These are phyloP conservation scores for Manihot esculenta DNA, from an alignment of 441 rosid genomes.

Conservation along the genomic window DNA sequence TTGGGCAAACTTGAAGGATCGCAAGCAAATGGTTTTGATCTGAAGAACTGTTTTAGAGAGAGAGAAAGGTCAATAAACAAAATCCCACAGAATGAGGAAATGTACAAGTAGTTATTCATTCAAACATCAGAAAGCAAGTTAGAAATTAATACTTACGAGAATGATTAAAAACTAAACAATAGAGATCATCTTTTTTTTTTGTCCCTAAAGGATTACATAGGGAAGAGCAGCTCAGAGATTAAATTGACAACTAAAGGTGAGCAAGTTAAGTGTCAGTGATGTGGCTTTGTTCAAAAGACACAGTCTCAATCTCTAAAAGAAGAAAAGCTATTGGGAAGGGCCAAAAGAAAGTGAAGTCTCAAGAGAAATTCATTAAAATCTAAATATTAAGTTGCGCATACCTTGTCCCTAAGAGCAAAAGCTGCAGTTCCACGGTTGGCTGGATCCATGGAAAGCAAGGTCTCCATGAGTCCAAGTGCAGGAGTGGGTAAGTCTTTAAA, in stretches of 20 bases:
- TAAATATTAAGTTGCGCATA: conserved; percentile 25
- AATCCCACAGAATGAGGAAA: background rate
- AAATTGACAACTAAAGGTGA: background rate
- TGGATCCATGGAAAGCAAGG: conserved; percentile 81
- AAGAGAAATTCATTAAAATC: background rate
- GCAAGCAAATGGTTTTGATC: conserved; percentile 67
- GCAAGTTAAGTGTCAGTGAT: background rate
- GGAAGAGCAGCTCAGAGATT: background rate
- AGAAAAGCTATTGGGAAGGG: too few relatives aligned
- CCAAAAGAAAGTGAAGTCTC: too few relatives aligned
- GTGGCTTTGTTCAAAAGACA: background rate
- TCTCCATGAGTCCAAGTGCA: conserved; percentile 69
- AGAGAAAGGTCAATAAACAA: conserved; percentile 11
- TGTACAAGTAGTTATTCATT: background rate
- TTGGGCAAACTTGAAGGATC: conserved; percentile 80
- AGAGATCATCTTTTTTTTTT: too few relatives aligned
- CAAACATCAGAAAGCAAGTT: conserved; percentile 9
- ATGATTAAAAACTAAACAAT: background rate
- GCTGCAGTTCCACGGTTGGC: conserved; percentile 67
- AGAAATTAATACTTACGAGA: background rate
- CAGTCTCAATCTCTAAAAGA: background rate
- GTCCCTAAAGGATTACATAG: background rate
- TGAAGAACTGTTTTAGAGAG: conserved; percentile 50
- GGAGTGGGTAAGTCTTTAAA: conserved; percentile 57
- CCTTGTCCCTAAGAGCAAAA: conserved; percentile 73